Evolutionary conservation across 805 yeast species (phyloP), one percentile per base, ranked within the genome.

Genomic region (Cyberlindnera suaveolens): DNA sequence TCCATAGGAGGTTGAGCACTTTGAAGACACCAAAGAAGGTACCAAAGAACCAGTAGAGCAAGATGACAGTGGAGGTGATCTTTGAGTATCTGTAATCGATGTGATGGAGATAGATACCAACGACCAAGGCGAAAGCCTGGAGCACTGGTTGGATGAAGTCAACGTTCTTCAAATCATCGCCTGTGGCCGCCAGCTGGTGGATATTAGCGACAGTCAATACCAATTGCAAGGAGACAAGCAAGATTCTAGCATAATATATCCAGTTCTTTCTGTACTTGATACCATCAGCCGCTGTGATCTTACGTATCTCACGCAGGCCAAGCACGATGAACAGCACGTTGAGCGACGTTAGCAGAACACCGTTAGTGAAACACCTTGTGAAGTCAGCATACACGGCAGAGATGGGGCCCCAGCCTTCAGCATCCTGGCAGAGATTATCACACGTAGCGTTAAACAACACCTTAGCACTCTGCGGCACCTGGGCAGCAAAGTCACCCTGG

Each of bases 41-140:
- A 34, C 74, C 68, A 44, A 80, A 68, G 38, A 84, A 65, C 96
- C 96, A 91, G 63, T 77, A 91, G 49, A 82, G 70, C 33, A 91
- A 72, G 38, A 89, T 64, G 0, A 77, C 68, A 2, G 91, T 82
- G 51, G 74, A 77, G 2, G 96, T 79, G 18, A 85, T 75, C 35
- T 65, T 71, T 10, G 80, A 59, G 58, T 85, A 78, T 61, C 72
- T 76, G 55, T 79, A 82, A 60, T 91, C 97, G 45, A 84, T 59
- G 62, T 79, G 84, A 45, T 87, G 83, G 31, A 88, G 62, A 4
- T 66, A 63, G 15, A 75, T 58, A 0, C 79, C 84, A 5, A 84
- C 74, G 3, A 71, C 39, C 13, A 77, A 58, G 1, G 80, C 77
- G 3, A 65, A 46, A 0, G 70, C 47, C 38, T 72, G 62, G 14